phyloP scores from a whole-genome alignment of 257 asterid genomes.

The Anisodus acutangulus region DNA sequence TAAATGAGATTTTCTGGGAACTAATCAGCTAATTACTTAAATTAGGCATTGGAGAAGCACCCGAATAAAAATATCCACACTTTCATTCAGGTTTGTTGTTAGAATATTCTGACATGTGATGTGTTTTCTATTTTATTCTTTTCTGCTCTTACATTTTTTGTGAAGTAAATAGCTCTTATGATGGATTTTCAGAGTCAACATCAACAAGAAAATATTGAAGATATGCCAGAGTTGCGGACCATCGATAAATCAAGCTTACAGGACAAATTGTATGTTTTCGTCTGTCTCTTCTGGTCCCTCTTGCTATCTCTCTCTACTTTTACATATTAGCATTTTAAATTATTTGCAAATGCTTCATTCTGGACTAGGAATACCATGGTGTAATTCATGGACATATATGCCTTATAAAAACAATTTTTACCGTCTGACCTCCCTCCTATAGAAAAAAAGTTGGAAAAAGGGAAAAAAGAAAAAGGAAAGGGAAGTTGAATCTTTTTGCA shows the following conservation, averaged over 20 bases:
- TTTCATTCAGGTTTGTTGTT: conserved; percentile 59
- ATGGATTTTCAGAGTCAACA: conserved; percentile 48
- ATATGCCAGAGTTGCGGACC: conserved; percentile 35
- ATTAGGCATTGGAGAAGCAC: conserved; percentile 79
- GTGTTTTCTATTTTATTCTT: conserved; percentile 21
- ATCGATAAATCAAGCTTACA: conserved; percentile 35
- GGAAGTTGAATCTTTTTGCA: not conserved
- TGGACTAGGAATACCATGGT: not conserved
- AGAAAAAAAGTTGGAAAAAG: not conserved
- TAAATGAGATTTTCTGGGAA: conserved; percentile 33
- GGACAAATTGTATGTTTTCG: conserved; percentile 58
- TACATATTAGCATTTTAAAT: not conserved
- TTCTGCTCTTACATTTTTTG: conserved; percentile 17
- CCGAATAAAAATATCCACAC: conserved; percentile 68
- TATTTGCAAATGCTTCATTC: not conserved
- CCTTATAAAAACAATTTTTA: not conserved
- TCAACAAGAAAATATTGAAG: conserved; percentile 43
- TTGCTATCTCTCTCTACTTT: conserved; percentile 1
- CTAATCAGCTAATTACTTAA: conserved; percentile 39
- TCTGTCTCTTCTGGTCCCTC: not conserved
- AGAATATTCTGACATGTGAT: conserved; percentile 30
- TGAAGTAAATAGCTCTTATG: conserved; percentile 24
- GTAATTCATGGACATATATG: not conserved
- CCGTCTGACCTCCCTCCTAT: not conserved
- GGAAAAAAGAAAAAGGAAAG: not conserved